A percentile compares a stretch with the other conserved stretches of the same genome.
phyloP scores from a whole-genome alignment of 2,329 filamentous ascomycete genomes.

The Leptographium procerum region DNA sequence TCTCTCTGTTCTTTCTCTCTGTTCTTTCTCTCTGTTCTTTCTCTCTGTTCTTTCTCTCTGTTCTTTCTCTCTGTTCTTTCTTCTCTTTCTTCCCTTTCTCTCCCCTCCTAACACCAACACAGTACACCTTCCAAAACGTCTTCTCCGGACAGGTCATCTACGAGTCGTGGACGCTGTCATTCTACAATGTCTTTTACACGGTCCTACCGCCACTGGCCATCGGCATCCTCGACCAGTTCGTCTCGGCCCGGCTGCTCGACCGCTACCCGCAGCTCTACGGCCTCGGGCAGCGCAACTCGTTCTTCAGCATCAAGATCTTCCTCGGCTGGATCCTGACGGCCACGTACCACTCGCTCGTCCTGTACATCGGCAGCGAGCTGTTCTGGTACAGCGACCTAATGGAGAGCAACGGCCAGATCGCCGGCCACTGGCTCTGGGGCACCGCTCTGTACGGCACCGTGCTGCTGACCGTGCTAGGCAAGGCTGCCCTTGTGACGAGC shows the following conservation, averaged over 20 bases:
- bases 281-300: conserved; percentile 82
- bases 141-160: conserved; percentile 97
- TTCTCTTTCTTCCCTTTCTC: not conserved
- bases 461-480: conserved; percentile 86
- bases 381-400: conserved; percentile 77
- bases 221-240: conserved; percentile 95
- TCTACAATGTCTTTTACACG: conserved; percentile 98
- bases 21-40: not conserved
- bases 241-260: conserved; percentile 85
- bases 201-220: conserved; percentile 86
- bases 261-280: conserved; percentile 93
- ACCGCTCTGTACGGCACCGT: conserved; percentile 88
- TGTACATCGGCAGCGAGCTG: conserved; percentile 75
- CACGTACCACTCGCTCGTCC: conserved; percentile 85
- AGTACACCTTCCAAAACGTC: conserved; percentile 96
- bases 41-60: conserved; percentile 22
- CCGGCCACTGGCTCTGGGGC: conserved; percentile 97
- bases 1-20: conserved; percentile 19
- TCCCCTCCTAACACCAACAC: too few relatives aligned
- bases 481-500: conserved; percentile 88
- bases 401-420: conserved; percentile 65
- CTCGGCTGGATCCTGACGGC: conserved; percentile 87
- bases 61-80: conserved; percentile 10
- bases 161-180: conserved; percentile 98
- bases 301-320: conserved; percentile 90